Evolutionary conservation across 352 stramenopile species (phyloP).

Genomic region (Globisporangium radiosum): DNA sequence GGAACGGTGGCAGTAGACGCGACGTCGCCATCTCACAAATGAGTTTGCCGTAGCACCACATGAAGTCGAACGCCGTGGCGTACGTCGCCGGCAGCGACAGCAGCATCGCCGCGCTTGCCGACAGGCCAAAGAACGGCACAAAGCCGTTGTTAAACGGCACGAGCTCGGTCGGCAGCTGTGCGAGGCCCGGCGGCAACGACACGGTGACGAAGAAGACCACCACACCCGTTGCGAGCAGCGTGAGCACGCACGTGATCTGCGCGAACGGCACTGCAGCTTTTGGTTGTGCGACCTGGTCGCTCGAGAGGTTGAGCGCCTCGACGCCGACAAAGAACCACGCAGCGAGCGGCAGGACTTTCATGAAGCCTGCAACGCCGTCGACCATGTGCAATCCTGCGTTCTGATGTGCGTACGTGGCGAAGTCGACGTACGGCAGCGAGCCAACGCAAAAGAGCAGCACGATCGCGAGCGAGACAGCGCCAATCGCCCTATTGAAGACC

Average conservation of each 20-base stretch:
- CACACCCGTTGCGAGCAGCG: conserved; percentile 15
- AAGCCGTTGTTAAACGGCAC: conserved; percentile 28
- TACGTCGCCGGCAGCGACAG: conserved; percentile 44
- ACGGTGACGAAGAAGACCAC: conserved; percentile 21
- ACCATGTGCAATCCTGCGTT: background rate
- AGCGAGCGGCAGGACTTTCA: conserved; percentile 15
- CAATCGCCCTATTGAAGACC: conserved; percentile 15
- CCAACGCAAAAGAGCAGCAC: conserved; percentile 16
- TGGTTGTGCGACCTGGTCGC: conserved; percentile 18
- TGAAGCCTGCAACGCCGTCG: conserved; percentile 9
- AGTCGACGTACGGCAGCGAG: conserved; percentile 12
- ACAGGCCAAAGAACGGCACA: conserved; percentile 18
- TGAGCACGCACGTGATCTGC: conserved; percentile 18
- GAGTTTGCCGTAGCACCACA: conserved; percentile 51
- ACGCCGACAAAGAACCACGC: conserved; percentile 28
- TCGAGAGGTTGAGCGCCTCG: conserved; percentile 21
- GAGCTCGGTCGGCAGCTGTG: conserved; percentile 13
- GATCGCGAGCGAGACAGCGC: conserved; percentile 6
- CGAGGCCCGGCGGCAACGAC: conserved; percentile 16
- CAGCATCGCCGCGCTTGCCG: conserved; percentile 16
- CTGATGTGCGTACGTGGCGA: background rate
- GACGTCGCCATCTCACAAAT: conserved; percentile 43
- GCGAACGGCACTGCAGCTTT: conserved; percentile 15
- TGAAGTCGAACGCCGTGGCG: conserved; percentile 43
- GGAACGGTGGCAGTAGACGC: conserved; percentile 22